Evolutionary conservation across 768 basidiomycete genomes (phyloP), one percentile per base, ranked within the genome.

Genomic region (Lactifluus piperatus): DNA sequence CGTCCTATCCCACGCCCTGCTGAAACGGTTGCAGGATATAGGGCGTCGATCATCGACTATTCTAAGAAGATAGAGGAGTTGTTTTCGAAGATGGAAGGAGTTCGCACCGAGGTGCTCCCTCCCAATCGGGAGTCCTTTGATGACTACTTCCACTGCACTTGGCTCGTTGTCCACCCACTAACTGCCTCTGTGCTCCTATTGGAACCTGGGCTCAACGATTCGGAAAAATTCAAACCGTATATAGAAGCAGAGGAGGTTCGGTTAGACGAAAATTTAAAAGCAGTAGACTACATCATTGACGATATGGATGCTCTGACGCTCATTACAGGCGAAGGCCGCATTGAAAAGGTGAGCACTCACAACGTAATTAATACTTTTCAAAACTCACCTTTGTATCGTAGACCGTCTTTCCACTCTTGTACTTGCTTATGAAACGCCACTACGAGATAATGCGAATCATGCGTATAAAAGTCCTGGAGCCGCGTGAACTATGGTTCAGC

Each of bases 271-370:
- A 70, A 67, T 34, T 30, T 72, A 41, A 60, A 64, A 36, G 62
- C 54, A 13, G 56, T 71, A 7, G 57, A 60, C 8, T 71, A 69
- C 41, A 39, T 62, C 22, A 69, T 72, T 32, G 71, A 71, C 44
- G 68, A 62, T 0, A 32, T 41, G 0, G 71, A 71, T 37, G 68
- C 70, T 0, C 51, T 72, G 2, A 37, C 57, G 2, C 63, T 71
- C 2, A 62, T 72, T 2, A 54, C 64, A 3, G 71, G 69, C 34
- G 48, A 58, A 4, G 68, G 67, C 1, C 60, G 68, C 11, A 62
- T 70, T 6, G 71, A 72, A 54, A 68, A 66, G 65, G 71, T 70
- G 37, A 37, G 58, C 27, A 13, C 6, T 7, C 7, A 3, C 3
- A 22, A 22, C 29, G 5, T 27, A 4, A 22, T 32, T 14, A 13